Percentiles rank a stretch among this genome's conserved stretches.
These are phyloP conservation scores for Elaeagnus macrophylla DNA, from an alignment of 306 rosid species.

Conservation along the genomic window DNA sequence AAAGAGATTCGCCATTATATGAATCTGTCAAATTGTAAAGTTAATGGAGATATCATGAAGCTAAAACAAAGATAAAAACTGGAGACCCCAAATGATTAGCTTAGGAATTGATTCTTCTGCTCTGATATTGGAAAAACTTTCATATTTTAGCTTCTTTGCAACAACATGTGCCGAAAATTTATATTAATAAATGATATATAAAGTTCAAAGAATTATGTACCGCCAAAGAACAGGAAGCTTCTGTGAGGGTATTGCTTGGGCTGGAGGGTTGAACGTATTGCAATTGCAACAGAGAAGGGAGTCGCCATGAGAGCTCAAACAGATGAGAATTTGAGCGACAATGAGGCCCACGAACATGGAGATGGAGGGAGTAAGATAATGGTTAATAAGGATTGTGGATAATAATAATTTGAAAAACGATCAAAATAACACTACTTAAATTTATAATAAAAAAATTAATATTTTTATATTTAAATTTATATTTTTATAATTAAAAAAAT, in stretches of 20 bases:
- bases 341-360: background rate
- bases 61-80: slow-evolving; percentile 1
- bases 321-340: background rate
- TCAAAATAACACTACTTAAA: too few species aligned
- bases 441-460: too few species aligned
- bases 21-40: slow-evolving; percentile 28
- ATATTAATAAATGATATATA: background rate
- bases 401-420: too few species aligned
- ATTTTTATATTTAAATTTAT: too few species aligned
- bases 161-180: too few species aligned
- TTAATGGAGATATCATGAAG: slow-evolving; percentile 2
- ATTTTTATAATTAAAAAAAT: too few species aligned
- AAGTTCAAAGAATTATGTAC: slow-evolving; percentile 12
- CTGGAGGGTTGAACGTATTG: slow-evolving; percentile 43
- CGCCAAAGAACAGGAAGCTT: slow-evolving; percentile 30
- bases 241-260: slow-evolving; percentile 32
- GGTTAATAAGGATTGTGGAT: slow-evolving; percentile 29
- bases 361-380: background rate
- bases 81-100: background rate
- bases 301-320: slow-evolving; percentile 53
- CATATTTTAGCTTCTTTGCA: too few species aligned
- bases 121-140: background rate
- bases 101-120: background rate
- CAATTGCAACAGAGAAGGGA: slow-evolving; percentile 41
- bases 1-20: slow-evolving; percentile 20